Conservation (phyloP, 345 rosid species). For the Bretschneidera sinensis region DNA sequence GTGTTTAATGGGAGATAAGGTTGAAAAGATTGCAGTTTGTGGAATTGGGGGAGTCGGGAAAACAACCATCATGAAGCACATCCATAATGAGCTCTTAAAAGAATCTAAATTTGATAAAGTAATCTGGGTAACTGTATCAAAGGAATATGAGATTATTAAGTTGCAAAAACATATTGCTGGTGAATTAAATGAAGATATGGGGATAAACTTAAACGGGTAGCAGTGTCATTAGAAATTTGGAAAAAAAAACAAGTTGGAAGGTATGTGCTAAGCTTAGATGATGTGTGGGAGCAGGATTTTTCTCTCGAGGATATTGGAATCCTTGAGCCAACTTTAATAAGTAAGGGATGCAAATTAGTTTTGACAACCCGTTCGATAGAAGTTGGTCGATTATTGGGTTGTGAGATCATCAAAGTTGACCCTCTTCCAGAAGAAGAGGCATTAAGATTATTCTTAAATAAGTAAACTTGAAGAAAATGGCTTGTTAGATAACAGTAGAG, state of each 20-base stretch:
- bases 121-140: slow-evolving; percentile 19
- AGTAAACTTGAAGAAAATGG: slow-evolving; percentile 14
- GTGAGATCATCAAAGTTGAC: background rate
- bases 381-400: background rate
- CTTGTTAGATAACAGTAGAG: slow-evolving; percentile 6
- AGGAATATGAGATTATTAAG: background rate
- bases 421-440: background rate
- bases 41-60: background rate
- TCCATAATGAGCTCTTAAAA: background rate
- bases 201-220: slow-evolving; percentile 1
- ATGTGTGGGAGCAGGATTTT: slow-evolving; percentile 9
- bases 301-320: slow-evolving; percentile 15
- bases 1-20: background rate
- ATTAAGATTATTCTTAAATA: background rate
- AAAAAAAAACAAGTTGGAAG: background rate
- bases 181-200: background rate
- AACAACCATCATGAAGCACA: too few relatives aligned
- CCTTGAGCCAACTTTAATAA: slow-evolving; percentile 1
- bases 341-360: background rate
- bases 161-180: slow-evolving; percentile 13
- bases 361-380: background rate
- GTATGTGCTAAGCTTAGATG: slow-evolving; percentile 21
- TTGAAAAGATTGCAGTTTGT: background rate
- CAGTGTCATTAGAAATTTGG: background rate
- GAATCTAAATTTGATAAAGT: background rate